Conservation (phyloP, 176 grass and related monocot species). For the Rhynchospora breviuscula region DNA sequence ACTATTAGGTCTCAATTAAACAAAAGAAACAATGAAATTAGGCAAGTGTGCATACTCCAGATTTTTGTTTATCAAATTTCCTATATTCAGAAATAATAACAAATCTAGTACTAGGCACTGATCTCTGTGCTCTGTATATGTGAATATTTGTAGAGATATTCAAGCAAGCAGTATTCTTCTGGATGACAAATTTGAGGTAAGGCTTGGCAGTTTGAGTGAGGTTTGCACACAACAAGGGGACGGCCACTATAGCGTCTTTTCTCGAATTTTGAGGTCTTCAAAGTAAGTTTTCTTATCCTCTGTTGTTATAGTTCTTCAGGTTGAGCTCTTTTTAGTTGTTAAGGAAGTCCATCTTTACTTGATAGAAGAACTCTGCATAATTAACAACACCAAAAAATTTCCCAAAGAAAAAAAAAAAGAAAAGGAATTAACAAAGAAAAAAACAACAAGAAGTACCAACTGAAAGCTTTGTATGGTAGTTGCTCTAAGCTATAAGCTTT, state of each 20-base stretch:
- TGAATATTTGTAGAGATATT: slow-evolving; percentile 67
- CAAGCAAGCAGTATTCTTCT: slow-evolving; percentile 96
- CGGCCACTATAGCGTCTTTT: slow-evolving; percentile 62
- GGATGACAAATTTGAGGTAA: slow-evolving; percentile 87
- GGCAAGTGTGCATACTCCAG: neutral
- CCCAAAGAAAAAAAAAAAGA: too few species aligned
- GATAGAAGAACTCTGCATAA: neutral
- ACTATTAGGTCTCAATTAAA: neutral
- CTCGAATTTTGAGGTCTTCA: slow-evolving; percentile 74
- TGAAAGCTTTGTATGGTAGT: neutral
- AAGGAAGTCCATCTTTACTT: neutral
- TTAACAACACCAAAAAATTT: neutral
- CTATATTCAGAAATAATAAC: neutral
- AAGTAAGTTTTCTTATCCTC: slow-evolving; percentile 43
- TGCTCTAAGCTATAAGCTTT: neutral
- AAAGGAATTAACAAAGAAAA: slow-evolving; percentile 6
- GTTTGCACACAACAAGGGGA: slow-evolving; percentile 58
- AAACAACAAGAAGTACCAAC: neutral
- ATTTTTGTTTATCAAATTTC: neutral
- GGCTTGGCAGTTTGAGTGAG: slow-evolving; percentile 82
- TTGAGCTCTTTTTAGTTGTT: neutral
- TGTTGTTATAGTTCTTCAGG: neutral
- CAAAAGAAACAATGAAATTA: neutral
- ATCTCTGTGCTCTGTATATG: neutral
- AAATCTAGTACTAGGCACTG: neutral